phyloP scores from a whole-genome alignment of 495 filamentous ascomycete species.

The Pseudotulostoma volvatum region DNA sequence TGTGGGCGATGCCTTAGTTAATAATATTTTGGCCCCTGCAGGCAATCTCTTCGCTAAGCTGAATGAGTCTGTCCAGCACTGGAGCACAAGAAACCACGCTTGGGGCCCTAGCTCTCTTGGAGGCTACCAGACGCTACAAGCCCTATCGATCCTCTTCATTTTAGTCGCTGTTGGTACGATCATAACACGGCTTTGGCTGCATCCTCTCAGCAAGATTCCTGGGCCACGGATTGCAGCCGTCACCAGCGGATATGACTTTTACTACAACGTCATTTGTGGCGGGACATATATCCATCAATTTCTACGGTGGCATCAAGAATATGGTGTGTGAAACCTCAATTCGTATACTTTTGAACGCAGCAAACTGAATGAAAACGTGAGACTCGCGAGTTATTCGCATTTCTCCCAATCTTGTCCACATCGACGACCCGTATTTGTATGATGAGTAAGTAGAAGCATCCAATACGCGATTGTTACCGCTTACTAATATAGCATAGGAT shows the following conservation, averaged over 20 bases:
- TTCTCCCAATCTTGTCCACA: background rate
- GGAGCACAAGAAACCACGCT: no score
- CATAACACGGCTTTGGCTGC: conserved; percentile 26
- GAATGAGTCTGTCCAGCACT: no score
- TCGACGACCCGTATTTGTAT: background rate
- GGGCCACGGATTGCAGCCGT: conserved; percentile 26
- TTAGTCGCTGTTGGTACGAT: no score
- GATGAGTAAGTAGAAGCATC: background rate
- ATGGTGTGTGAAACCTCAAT: no score
- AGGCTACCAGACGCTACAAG: no score
- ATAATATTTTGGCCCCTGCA: no score
- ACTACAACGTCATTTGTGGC: conserved; percentile 6
- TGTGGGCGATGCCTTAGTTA: no score
- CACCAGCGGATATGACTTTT: conserved; percentile 26
- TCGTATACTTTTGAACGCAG: background rate
- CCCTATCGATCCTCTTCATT: no score
- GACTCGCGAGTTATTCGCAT: conserved; percentile 1
- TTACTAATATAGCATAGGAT: background rate
- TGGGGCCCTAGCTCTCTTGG: no score
- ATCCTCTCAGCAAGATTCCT: conserved; percentile 32
- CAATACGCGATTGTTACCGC: background rate
- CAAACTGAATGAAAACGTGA: background rate
- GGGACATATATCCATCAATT: no score
- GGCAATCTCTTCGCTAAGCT: no score
- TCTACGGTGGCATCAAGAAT: no score